These are phyloP conservation scores for Ustilago trichophora DNA, from an alignment of 1,284 basidiomycete genomes.

Conservation along the genomic window DNA sequence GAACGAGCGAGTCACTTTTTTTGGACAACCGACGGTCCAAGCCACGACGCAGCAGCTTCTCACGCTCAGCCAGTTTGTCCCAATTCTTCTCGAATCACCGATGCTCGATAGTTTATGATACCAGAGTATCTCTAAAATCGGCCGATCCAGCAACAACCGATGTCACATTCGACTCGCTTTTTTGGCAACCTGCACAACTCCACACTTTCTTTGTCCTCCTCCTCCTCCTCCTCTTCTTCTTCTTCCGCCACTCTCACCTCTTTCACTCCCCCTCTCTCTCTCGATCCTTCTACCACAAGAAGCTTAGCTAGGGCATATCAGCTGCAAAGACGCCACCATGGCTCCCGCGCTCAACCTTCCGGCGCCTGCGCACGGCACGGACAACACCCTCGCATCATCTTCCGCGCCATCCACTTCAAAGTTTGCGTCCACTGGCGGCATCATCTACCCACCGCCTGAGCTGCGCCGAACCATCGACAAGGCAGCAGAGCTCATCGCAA, in stretches of 20 bases:
- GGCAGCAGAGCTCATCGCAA: slow-evolving; percentile 87
- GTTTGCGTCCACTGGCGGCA: slow-evolving; percentile 52
- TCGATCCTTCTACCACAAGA: no score
- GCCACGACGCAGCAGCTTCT: no score
- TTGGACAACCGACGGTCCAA: slow-evolving; percentile 14
- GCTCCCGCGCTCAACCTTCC: slow-evolving; percentile 56
- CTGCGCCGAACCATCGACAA: slow-evolving; percentile 89
- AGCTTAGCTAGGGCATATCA: neutral
- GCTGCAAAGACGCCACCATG: slow-evolving; percentile 12
- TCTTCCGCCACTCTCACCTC: neutral
- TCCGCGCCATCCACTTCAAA: slow-evolving; percentile 26
- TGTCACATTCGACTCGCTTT: no score
- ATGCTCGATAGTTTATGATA: neutral
- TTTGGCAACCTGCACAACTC: slow-evolving; percentile 10
- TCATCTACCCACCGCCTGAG: slow-evolving; percentile 68
- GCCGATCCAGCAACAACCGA: no score
- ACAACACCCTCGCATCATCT: slow-evolving; percentile 29
- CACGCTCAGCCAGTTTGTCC: no score
- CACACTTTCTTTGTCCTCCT: no score
- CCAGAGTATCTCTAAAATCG: slow-evolving; percentile 10
- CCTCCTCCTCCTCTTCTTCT: neutral
- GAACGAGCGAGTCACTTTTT: slow-evolving; percentile 21
- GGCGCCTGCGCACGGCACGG: slow-evolving; percentile 50
- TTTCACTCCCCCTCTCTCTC: no score
- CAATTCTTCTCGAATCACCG: slow-evolving; percentile 32